These are phyloP conservation scores for Amphicarpaea edgeworthii DNA, from an alignment of 306 rosid genomes.

Conservation along the genomic window DNA sequence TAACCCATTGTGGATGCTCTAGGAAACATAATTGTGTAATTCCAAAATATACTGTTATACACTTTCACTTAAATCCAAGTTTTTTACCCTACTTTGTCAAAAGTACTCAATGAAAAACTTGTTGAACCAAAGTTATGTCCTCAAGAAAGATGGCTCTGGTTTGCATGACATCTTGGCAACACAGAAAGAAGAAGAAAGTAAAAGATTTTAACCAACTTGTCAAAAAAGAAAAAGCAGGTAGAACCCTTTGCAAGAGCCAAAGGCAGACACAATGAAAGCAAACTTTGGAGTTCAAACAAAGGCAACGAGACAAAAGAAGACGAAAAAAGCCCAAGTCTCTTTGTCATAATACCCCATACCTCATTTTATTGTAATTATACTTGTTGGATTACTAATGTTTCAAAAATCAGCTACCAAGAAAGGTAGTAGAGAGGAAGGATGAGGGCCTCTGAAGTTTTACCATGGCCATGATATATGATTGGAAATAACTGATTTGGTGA, in stretches of 20 bases:
- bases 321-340: too few relatives aligned
- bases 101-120: background rate
- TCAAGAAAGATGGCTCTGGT: background rate
- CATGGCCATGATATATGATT: background rate
- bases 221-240: background rate
- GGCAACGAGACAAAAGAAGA: background rate
- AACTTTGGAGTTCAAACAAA: background rate
- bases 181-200: too few relatives aligned
- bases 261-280: background rate
- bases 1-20: too few relatives aligned
- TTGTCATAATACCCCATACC: too few relatives aligned
- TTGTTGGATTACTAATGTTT: background rate
- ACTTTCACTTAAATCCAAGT: background rate
- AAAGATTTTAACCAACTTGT: background rate
- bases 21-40: background rate
- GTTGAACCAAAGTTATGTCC: background rate
- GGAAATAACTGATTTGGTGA: background rate
- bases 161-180: too few relatives aligned
- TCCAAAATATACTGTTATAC: background rate
- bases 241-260: background rate
- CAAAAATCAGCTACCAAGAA: constrained; percentile 10
- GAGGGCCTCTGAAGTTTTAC: background rate
- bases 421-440: background rate
- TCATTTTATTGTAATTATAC: background rate
- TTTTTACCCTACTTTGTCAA: background rate